A percentile compares a stretch with the other conserved stretches of the same genome.
Evolutionary conservation across 2,329 filamentous ascomycete species (phyloP).

Genomic region (Anisogramma anomala): DNA sequence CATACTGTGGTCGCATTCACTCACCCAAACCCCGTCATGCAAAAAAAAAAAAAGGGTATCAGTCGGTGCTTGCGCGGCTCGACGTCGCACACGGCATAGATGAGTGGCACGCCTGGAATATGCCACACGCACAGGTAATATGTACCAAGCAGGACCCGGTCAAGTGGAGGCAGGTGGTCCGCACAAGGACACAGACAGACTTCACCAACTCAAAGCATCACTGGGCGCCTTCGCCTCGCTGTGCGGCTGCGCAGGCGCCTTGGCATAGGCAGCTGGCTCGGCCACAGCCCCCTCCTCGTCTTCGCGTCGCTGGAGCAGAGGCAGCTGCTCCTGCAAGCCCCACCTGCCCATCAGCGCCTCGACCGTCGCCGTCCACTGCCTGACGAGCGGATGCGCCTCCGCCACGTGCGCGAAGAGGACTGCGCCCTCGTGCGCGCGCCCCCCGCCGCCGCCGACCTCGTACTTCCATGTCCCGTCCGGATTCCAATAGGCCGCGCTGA

Average conservation of each 20-base stretch:
- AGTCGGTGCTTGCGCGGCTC: too few relatives aligned
- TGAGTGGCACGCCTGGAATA: too few relatives aligned
- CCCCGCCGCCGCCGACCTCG: slow-evolving; percentile 30
- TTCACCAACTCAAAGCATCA: slow-evolving; percentile 20
- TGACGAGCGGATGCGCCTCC: slow-evolving; percentile 53
- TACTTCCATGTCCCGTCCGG: slow-evolving; percentile 63
- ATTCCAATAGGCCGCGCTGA: slow-evolving; percentile 55
- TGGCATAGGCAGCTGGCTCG: slow-evolving; percentile 12
- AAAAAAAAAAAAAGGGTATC: too few relatives aligned
- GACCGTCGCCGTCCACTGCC: slow-evolving; percentile 44
- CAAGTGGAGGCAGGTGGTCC: too few relatives aligned
- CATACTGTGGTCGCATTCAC: too few relatives aligned
- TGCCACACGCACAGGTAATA: too few relatives aligned
- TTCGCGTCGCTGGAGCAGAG: slow-evolving; percentile 10
- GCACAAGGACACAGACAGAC: too few relatives aligned
- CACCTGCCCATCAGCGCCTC: slow-evolving; percentile 29
- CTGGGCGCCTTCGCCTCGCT: slow-evolving; percentile 8
- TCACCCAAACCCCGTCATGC: too few relatives aligned
- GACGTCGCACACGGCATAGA: too few relatives aligned
- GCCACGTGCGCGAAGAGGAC: slow-evolving; percentile 52
- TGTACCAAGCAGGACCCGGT: too few relatives aligned
- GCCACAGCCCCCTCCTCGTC: slow-evolving; percentile 6
- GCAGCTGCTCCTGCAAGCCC: slow-evolving; percentile 15
- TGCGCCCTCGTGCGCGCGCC: slow-evolving; percentile 28
- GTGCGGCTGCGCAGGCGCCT: slow-evolving; percentile 4